These are phyloP conservation scores for Fusarium verrucosum DNA, from an alignment of 2,329 filamentous ascomycete genomes.

Conservation along the genomic window DNA sequence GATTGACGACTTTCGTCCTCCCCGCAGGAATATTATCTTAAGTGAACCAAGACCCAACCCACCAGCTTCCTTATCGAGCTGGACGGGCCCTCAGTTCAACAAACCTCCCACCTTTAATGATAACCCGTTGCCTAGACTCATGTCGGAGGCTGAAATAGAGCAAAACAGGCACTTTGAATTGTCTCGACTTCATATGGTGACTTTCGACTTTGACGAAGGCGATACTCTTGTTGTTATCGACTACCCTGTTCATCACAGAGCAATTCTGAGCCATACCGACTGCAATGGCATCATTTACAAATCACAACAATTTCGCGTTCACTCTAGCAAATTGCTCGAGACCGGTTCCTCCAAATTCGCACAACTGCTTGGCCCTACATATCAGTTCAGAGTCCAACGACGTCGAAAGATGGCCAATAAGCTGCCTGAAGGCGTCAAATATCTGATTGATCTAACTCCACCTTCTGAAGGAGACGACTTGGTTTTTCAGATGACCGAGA, in stretches of 20 bases:
- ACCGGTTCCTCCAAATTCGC: conserved; percentile 59
- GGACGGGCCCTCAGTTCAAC: conserved; percentile 33
- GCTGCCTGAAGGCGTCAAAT: conserved; percentile 59
- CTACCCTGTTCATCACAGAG: conserved; percentile 43
- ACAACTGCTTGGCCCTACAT: conserved; percentile 55
- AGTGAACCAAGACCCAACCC: neutral
- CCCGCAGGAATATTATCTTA: neutral
- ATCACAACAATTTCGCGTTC: conserved; percentile 54
- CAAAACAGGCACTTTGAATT: conserved; percentile 41
- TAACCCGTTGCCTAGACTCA: conserved; percentile 3
- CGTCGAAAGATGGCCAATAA: conserved; percentile 49
- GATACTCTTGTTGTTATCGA: conserved; percentile 59
- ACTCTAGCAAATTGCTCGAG: conserved; percentile 57
- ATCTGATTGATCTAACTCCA: conserved; percentile 71
- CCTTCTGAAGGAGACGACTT: conserved; percentile 69
- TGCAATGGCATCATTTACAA: conserved; percentile 50
- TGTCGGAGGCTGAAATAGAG: conserved; percentile 29
- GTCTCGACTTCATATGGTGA: conserved; percentile 42
- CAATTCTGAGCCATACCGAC: conserved; percentile 37
- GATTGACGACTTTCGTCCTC: neutral
- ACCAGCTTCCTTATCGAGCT: conserved; percentile 21
- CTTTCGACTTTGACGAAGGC: conserved; percentile 47
- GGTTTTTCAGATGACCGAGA: conserved; percentile 65
- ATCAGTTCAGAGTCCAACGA: conserved; percentile 53
- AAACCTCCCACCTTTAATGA: neutral